A percentile compares a stretch with the other conserved stretches of the same genome.
Evolutionary conservation across 2,329 filamentous ascomycete genomes (phyloP).

Genomic region (Neofusicoccum laricinum): DNA sequence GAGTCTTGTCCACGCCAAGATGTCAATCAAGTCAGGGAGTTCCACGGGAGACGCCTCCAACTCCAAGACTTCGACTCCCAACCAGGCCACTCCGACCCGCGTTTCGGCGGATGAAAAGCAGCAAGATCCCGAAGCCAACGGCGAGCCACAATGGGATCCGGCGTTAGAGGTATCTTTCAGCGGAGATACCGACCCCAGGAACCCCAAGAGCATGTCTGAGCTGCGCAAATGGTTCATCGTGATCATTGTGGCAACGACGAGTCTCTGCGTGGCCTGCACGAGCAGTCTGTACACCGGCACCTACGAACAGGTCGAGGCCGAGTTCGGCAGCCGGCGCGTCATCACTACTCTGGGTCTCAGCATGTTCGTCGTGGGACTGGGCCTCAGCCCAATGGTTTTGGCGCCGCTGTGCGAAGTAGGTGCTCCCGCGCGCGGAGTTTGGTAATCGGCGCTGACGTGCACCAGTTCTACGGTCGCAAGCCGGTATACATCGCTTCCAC

Average conservation of each 20-base stretch:
- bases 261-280: too few relatives aligned
- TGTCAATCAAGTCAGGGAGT: not conserved
- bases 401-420: conserved; percentile 50
- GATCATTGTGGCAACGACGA: too few relatives aligned
- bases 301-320: conserved; percentile 72
- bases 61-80: not conserved
- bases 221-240: too few relatives aligned
- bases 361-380: conserved; percentile 78
- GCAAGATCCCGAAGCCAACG: too few relatives aligned
- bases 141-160: too few relatives aligned
- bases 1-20: not conserved
- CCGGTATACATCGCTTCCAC: conserved; percentile 78
- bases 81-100: not conserved
- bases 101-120: too few relatives aligned
- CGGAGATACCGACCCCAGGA: too few relatives aligned
- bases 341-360: conserved; percentile 79
- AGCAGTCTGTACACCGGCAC: conserved; percentile 66
- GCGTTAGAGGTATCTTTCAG: too few relatives aligned
- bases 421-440: conserved; percentile 10
- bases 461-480: conserved; percentile 73
- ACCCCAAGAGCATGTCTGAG: too few relatives aligned
- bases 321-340: conserved; percentile 69
- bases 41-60: not conserved
- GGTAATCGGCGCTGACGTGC: not conserved
- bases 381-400: conserved; percentile 56